Evolutionary conservation across 768 basidiomycete genomes (phyloP).

Genomic region (Lepiota subincarnata): DNA sequence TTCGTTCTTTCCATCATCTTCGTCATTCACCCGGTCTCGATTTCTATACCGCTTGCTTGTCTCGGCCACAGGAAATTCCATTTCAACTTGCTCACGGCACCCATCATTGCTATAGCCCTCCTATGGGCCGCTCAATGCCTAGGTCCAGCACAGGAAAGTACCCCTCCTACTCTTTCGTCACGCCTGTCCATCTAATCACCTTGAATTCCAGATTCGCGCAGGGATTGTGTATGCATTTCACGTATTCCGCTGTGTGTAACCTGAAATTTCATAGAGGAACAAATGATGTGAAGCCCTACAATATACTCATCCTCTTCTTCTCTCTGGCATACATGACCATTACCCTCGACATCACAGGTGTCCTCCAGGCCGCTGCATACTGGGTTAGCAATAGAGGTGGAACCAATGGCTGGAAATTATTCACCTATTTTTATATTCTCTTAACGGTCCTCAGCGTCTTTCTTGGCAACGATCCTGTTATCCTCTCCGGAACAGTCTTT

Average conservation of each 20-base stretch:
- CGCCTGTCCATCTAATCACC: too few relatives aligned
- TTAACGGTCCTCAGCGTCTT: slow-evolving; percentile 72
- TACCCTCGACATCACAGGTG: slow-evolving; percentile 84
- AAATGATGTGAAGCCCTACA: slow-evolving; percentile 82
- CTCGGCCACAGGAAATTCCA: slow-evolving; percentile 28
- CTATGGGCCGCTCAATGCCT: slow-evolving; percentile 56
- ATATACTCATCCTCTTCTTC: slow-evolving; percentile 90
- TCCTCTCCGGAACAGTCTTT: slow-evolving; percentile 88
- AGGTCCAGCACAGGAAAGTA: slow-evolving; percentile 21
- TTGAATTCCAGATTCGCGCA: too few relatives aligned
- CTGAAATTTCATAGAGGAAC: slow-evolving; percentile 15
- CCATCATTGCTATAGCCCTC: slow-evolving; percentile 45
- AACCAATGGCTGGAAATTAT: slow-evolving; percentile 62
- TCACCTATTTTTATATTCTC: slow-evolving; percentile 79
- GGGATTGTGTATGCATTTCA: too few relatives aligned
- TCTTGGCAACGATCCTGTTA: slow-evolving; percentile 91
- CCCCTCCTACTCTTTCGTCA: too few relatives aligned
- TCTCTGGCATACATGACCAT: slow-evolving; percentile 92
- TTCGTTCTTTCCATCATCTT: slow-evolving; percentile 50
- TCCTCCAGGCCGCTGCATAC: slow-evolving; percentile 83
- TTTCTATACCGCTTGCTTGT: slow-evolving; percentile 27
- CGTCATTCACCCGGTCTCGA: slow-evolving; percentile 41
- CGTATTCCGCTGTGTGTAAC: too few relatives aligned
- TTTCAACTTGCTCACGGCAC: slow-evolving; percentile 49
- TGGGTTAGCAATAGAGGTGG: slow-evolving; percentile 84